Conservation (phyloP, 2,329 filamentous ascomycete species). For the Alternaria sp. region DNA sequence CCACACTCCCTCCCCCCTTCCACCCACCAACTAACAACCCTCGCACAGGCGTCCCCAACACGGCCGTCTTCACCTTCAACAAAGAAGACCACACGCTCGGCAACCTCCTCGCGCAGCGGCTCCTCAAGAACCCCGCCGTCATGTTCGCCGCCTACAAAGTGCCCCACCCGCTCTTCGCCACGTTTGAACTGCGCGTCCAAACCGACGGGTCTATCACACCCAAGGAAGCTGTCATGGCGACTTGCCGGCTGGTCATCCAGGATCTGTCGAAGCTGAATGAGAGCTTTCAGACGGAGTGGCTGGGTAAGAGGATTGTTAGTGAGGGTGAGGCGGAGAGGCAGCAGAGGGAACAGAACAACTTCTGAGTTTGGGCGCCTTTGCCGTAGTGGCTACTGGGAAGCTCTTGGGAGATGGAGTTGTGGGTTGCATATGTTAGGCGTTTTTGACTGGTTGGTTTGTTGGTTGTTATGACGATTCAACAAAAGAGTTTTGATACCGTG, state of each 20-base stretch:
- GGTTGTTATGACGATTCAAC: background rate
- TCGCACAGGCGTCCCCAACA: constrained; percentile 82
- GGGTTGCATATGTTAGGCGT: background rate
- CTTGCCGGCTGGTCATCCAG: constrained; percentile 81
- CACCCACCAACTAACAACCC: constrained; percentile 1
- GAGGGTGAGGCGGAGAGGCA: constrained; percentile 45
- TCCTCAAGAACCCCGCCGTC: constrained; percentile 83
- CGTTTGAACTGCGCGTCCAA: constrained; percentile 80
- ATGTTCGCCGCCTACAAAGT: constrained; percentile 91
- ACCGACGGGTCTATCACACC: constrained; percentile 88
- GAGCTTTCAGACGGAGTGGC: constrained; percentile 84
- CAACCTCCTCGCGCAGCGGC: constrained; percentile 84
- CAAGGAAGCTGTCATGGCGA: constrained; percentile 83
- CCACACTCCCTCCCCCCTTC: background rate
- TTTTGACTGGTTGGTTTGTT: background rate
- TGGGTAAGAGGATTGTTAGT: constrained; percentile 45
- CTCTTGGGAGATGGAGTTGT: background rate
- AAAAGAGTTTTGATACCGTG: background rate
- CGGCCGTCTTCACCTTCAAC: constrained; percentile 92
- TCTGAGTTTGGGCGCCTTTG: constrained; percentile 12
- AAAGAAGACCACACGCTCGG: constrained; percentile 97
- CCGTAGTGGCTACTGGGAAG: background rate
- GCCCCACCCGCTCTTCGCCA: constrained; percentile 51
- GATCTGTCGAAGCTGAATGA: constrained; percentile 80
- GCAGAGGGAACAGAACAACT: constrained; percentile 40